These are phyloP conservation scores for Xylaria longipes DNA, from an alignment of 495 filamentous ascomycete genomes.

Conservation along the genomic window DNA sequence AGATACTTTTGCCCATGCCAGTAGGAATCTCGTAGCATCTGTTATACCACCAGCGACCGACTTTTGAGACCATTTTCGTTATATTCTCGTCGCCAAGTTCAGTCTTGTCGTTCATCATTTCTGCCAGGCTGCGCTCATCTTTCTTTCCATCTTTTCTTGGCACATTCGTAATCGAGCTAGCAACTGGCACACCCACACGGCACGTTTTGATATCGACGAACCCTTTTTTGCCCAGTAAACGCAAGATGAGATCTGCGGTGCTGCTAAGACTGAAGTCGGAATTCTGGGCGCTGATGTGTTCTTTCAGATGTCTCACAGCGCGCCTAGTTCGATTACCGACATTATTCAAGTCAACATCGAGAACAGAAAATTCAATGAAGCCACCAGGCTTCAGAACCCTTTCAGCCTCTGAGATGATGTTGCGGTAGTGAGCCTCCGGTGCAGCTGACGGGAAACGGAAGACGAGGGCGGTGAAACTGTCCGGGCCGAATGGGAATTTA, in stretches of 20 bases:
- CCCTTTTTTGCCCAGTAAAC: slow-evolving; percentile 75
- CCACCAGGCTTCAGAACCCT: slow-evolving; percentile 90
- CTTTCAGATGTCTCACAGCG: slow-evolving; percentile 78
- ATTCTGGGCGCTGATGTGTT: slow-evolving; percentile 66
- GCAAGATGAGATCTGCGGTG: slow-evolving; percentile 78
- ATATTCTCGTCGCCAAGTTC: slow-evolving; percentile 77
- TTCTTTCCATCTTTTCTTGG: slow-evolving; percentile 44
- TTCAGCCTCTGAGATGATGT: slow-evolving; percentile 85
- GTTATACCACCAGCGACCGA: slow-evolving; percentile 96
- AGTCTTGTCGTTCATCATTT: slow-evolving; percentile 71
- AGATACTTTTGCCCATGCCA: slow-evolving; percentile 71
- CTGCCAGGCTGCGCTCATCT: slow-evolving; percentile 66
- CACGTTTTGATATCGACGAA: slow-evolving; percentile 88
- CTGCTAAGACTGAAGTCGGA: slow-evolving; percentile 72
- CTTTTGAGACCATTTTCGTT: slow-evolving; percentile 87
- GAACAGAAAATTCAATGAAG: slow-evolving; percentile 83
- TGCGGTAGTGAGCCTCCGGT: slow-evolving; percentile 75
- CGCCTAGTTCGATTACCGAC: slow-evolving; percentile 79
- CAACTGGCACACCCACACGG: slow-evolving; percentile 87
- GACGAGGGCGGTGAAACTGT: slow-evolving; percentile 85
- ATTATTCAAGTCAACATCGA: slow-evolving; percentile 87
- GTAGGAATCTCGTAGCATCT: slow-evolving; percentile 81
- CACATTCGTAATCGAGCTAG: slow-evolving; percentile 64
- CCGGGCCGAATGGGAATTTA: slow-evolving; percentile 84
- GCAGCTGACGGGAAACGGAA: slow-evolving; percentile 84